phyloP scores from a whole-genome alignment of 306 rosid genomes.

The Sphenostylis stenocarpa region DNA sequence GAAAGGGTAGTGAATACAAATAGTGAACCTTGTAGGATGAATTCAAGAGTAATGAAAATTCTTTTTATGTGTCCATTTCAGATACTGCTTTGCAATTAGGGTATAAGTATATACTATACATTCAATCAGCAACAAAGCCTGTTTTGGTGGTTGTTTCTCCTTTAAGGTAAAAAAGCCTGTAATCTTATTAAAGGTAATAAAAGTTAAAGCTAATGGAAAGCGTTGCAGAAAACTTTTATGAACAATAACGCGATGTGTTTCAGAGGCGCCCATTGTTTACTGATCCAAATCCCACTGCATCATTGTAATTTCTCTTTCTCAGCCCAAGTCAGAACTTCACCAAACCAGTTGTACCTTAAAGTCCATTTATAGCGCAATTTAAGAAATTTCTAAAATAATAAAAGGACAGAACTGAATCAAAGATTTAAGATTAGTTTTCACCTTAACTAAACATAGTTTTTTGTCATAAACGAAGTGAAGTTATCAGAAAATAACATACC shows the following conservation, averaged over 20 bases:
- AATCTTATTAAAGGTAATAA: background rate
- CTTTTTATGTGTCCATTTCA: slow-evolving; percentile 25
- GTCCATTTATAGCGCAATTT: background rate
- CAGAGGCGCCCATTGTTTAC: background rate
- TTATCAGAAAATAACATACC: background rate
- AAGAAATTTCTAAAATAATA: background rate
- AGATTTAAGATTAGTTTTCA: background rate
- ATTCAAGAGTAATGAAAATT: slow-evolving; percentile 37
- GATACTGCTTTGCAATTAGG: background rate
- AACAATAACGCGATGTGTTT: background rate
- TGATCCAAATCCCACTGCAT: background rate
- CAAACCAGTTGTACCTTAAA: background rate
- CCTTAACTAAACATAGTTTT: background rate
- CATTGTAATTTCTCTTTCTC: background rate
- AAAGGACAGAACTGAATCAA: background rate
- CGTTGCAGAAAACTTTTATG: background rate
- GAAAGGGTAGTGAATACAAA: slow-evolving; percentile 10
- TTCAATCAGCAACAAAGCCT: slow-evolving; percentile 2
- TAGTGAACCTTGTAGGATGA: slow-evolving; percentile 31
- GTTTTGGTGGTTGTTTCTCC: background rate
- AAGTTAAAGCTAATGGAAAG: background rate
- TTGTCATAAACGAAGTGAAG: background rate
- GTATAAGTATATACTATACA: background rate
- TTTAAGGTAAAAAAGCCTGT: background rate
- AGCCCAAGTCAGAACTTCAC: background rate